A percentile compares a stretch with the other conserved stretches of the same genome.
Evolutionary conservation across 768 basidiomycete genomes (phyloP).

Genomic region (Pleurotus platypus): DNA sequence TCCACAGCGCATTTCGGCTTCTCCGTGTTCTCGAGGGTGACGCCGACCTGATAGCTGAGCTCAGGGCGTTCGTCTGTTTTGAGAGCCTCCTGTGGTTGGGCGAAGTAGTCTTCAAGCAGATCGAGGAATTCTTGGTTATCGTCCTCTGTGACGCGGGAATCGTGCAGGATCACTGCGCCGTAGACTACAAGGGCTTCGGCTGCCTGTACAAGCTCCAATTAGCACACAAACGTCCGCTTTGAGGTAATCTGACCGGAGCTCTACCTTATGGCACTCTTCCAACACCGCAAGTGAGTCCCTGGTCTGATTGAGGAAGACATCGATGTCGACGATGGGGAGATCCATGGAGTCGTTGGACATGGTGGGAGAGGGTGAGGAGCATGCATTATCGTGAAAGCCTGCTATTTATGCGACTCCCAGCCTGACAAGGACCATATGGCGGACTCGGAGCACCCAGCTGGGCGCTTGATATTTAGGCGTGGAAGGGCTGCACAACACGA

Average conservation of each 20-base stretch:
- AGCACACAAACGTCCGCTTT: neutral
- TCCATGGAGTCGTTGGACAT: slow-evolving; percentile 41
- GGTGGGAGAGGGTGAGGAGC: too few relatives aligned
- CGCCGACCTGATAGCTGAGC: slow-evolving; percentile 87
- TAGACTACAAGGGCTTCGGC: slow-evolving; percentile 79
- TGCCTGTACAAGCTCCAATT: slow-evolving; percentile 41
- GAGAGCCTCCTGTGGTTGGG: slow-evolving; percentile 58
- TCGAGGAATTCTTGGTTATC: slow-evolving; percentile 85
- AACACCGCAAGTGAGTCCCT: slow-evolving; percentile 42
- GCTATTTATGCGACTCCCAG: slow-evolving; percentile 12
- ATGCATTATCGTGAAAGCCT: slow-evolving; percentile 10
- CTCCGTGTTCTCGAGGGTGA: slow-evolving; percentile 95
- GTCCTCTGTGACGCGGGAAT: slow-evolving; percentile 78
- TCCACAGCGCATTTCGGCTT: slow-evolving; percentile 84
- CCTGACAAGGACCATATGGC: slow-evolving; percentile 12
- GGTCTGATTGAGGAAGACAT: slow-evolving; percentile 55
- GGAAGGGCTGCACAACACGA: slow-evolving; percentile 12
- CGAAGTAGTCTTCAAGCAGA: slow-evolving; percentile 91
- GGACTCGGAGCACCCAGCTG: neutral
- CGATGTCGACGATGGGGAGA: slow-evolving; percentile 75
- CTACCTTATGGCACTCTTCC: slow-evolving; percentile 66
- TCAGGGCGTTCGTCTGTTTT: slow-evolving; percentile 82
- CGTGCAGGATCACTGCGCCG: slow-evolving; percentile 83
- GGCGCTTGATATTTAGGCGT: slow-evolving; percentile 6
- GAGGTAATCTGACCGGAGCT: neutral